Conservation (phyloP, 768 basidiomycete genomes). For the Boletus eberwhitei region DNA sequence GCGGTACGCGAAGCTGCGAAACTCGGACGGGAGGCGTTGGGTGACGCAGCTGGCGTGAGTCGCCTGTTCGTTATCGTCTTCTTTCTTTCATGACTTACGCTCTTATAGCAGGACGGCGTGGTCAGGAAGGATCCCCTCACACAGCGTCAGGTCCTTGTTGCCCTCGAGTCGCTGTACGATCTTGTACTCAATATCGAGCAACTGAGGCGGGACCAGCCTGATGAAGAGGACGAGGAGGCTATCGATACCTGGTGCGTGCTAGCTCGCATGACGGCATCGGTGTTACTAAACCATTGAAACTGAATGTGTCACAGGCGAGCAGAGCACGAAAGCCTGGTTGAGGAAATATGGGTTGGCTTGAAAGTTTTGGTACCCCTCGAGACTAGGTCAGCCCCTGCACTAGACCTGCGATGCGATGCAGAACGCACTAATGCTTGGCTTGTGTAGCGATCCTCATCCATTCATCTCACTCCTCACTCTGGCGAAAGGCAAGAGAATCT, state of each 20-base stretch:
- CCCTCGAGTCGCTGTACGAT: constrained; percentile 85
- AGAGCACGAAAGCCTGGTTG: constrained; percentile 55
- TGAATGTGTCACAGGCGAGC: constrained; percentile 44
- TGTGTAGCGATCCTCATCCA: constrained; percentile 82
- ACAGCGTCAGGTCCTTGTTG: constrained; percentile 70
- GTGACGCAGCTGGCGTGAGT: constrained; percentile 52
- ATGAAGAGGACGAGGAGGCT: constrained; percentile 45
- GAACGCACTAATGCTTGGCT: not conserved
- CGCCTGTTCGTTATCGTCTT: not conserved
- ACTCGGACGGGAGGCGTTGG: constrained; percentile 70
- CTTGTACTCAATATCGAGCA: constrained; percentile 82
- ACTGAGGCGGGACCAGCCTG: constrained; percentile 73
- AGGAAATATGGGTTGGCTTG: constrained; percentile 75
- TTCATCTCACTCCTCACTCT: constrained; percentile 89
- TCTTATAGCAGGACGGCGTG: constrained; percentile 53
- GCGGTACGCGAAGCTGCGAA: constrained; percentile 73
- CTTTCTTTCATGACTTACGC: not conserved
- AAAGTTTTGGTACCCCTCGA: constrained; percentile 90
- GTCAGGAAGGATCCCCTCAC: constrained; percentile 72
- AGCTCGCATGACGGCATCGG: not conserved
- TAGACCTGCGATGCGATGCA: not conserved
- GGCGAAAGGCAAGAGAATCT: constrained; percentile 88
- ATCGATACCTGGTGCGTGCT: constrained; percentile 43
- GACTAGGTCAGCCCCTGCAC: constrained; percentile 59
- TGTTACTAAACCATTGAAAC: not conserved